Base-by-base conservation (phyloP, 495 filamentous ascomycete species). In the Xylaria cubensis region DNA sequence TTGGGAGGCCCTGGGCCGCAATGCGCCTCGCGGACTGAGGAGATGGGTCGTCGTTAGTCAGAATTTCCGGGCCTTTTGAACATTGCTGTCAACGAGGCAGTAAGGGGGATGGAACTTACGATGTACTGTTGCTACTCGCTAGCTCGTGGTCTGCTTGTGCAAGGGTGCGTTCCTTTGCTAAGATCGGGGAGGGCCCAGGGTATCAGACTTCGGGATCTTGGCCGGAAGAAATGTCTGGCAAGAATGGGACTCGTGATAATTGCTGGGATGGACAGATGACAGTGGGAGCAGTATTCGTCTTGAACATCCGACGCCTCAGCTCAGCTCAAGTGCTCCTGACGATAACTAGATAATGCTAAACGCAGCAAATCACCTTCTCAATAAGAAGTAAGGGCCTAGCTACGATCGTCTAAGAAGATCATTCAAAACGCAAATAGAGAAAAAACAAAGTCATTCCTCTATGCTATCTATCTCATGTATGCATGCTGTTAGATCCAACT, bases 11-110 rank as follows among this genome's bases (percentile, higher is more conserved):
- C 83, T 86, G 21, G 82, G 76, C 21, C 78, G 74, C 42, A 77
- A 72, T 19, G 76, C 74, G 66, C 41, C 80, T 4, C 73, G 71
- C 36, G 82, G 81, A 36, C 80, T 84, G 53, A 84, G 82, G 69
- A 85, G 84, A 59, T 94, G 90, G 88, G 79, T 95, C 46, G 89
- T 95, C 62, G 86, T 90, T 70, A 93, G 87, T 64, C 92, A 95
- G 81, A 94, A 89, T 62, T 94, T 93, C 74, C 85, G 91, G 24
- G 74, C 81, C 9, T 68, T 82, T n/a, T 82, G 65, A 75, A 56
- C 24, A n/a, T 34, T 19, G 8, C 9, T 61, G n/a, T 1, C 12
- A 24, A 21, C 19, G 5, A 17, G 24, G 12, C 10, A 21, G 48
- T 29, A 19, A 32, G 12, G 19, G 50, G 8, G 32, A 5, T 15